Percentiles rank a stretch among this genome's conserved stretches.
Conservation (phyloP, 495 filamentous ascomycete genomes). For the Physcia stellaris region DNA sequence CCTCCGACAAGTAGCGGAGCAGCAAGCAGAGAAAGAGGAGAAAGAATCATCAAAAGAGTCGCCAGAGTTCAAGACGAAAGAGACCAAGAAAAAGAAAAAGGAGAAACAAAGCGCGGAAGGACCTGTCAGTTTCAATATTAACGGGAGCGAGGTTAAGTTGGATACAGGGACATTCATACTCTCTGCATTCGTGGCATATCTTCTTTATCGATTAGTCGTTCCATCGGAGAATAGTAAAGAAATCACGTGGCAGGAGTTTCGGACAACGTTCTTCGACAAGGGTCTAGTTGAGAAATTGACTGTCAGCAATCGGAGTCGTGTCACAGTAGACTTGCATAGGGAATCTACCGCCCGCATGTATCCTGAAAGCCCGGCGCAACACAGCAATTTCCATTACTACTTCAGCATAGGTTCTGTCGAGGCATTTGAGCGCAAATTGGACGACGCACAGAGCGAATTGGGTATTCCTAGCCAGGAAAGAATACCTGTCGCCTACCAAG, state of each 20-base stretch:
- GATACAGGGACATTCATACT: slow-evolving; percentile 43
- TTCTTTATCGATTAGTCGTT: slow-evolving; percentile 44
- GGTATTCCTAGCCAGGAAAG: slow-evolving; percentile 70
- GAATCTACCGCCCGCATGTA: slow-evolving; percentile 67
- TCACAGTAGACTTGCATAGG: slow-evolving; percentile 72
- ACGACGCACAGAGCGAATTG: slow-evolving; percentile 75
- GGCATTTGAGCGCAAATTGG: slow-evolving; percentile 74
- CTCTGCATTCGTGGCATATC: slow-evolving; percentile 45
- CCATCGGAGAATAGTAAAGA: slow-evolving; percentile 58
- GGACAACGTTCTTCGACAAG: slow-evolving; percentile 83
- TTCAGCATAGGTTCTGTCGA: slow-evolving; percentile 94
- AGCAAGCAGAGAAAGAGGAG: slow-evolving; percentile 16
- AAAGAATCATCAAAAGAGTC: slow-evolving; percentile 9
- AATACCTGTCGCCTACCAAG: slow-evolving; percentile 81
- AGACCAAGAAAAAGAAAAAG: slow-evolving; percentile 16
- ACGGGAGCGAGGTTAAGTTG: slow-evolving; percentile 38
- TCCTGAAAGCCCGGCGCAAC: slow-evolving; percentile 63
- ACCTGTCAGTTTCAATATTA: slow-evolving; percentile 21
- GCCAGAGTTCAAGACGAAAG: background rate
- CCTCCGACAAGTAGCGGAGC: slow-evolving; percentile 22
- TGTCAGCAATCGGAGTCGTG: slow-evolving; percentile 56
- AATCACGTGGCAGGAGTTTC: slow-evolving; percentile 96
- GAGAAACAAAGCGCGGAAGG: slow-evolving; percentile 15
- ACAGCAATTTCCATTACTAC: slow-evolving; percentile 67
- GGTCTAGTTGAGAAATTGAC: slow-evolving; percentile 89